Conservation (phyloP, 164 flowering plant genomes). For the Piper betle region DNA sequence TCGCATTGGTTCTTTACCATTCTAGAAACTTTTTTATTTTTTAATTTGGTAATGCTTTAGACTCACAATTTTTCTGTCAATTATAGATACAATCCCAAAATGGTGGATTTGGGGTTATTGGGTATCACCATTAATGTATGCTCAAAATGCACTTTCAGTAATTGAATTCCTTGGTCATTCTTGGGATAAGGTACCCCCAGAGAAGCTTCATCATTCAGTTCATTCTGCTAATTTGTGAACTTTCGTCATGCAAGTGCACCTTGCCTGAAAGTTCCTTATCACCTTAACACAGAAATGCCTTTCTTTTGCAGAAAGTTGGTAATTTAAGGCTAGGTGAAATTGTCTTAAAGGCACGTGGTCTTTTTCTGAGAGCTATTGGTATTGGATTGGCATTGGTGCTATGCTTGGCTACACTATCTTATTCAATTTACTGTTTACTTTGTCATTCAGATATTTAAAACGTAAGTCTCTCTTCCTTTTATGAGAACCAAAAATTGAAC, state of each 20-base stretch:
- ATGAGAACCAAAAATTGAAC: not conserved
- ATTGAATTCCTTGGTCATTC: conserved; percentile 92
- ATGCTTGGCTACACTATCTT: conserved; percentile 65
- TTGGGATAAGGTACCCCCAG: conserved; percentile 65
- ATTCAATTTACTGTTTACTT: conserved; percentile 62
- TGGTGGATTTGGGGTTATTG: conserved; percentile 99
- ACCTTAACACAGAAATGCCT: not conserved
- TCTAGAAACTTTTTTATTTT: not conserved
- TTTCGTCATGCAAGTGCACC: not conserved
- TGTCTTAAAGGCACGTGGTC: conserved; percentile 47
- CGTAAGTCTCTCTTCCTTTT: conserved; percentile 46
- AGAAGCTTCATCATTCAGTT: not conserved
- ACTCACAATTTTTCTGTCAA: conserved; percentile 6
- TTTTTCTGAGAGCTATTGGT: conserved; percentile 78
- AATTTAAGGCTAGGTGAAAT: conserved; percentile 43
- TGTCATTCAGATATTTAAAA: conserved; percentile 62
- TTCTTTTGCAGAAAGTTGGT: conserved; percentile 37
- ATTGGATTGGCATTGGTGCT: conserved; percentile 96
- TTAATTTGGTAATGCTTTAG: not conserved
- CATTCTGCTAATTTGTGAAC: too few relatives aligned
- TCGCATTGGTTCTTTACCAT: not conserved
- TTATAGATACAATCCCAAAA: conserved; percentile 64
- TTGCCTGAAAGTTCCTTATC: not conserved
- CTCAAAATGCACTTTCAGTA: conserved; percentile 89
- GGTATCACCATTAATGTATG: conserved; percentile 93